Percentiles rank a stretch among this genome's conserved stretches.
phyloP scores from a whole-genome alignment of 306 rosid genomes.

The Medicago lupulina region DNA sequence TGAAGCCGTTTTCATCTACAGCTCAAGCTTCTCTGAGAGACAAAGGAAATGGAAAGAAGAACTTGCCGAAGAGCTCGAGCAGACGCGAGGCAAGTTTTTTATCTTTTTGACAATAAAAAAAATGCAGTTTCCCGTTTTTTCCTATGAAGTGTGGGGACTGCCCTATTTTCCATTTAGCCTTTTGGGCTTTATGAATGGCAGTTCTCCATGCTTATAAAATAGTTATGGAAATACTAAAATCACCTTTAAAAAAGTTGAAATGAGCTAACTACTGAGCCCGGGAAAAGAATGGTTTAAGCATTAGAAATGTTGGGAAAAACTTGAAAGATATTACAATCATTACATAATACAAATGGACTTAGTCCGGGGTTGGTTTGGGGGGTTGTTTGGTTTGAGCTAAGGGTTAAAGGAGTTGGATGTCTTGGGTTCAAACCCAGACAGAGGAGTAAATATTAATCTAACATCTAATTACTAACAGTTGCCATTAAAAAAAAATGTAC shows the following conservation, averaged over 20 bases:
- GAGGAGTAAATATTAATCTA: too few species aligned
- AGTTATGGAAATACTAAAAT: slow-evolving; percentile 26
- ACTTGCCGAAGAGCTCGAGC: slow-evolving; percentile 79
- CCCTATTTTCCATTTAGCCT: slow-evolving; percentile 25
- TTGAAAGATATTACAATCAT: neutral
- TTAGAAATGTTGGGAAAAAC: slow-evolving; percentile 22
- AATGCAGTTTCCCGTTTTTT: slow-evolving; percentile 12
- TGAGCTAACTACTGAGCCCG: too few species aligned
- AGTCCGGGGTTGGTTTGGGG: too few species aligned
- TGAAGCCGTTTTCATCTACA: slow-evolving; percentile 45
- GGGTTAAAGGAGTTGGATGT: too few species aligned
- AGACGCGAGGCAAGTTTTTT: slow-evolving; percentile 69
- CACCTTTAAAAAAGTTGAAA: neutral
- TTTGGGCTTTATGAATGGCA: neutral
- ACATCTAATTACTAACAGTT: too few species aligned
- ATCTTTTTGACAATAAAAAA: slow-evolving; percentile 4
- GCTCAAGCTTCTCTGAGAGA: slow-evolving; percentile 72
- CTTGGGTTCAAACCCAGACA: too few species aligned
- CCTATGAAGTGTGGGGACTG: neutral
- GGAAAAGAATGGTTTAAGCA: too few species aligned
- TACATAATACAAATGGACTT: too few species aligned
- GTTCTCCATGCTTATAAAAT: slow-evolving; percentile 13
- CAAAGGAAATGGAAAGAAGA: slow-evolving; percentile 93
- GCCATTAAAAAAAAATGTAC: neutral
- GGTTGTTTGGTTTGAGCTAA: too few species aligned